Evolutionary conservation across 495 filamentous ascomycete species (phyloP), one percentile per base, ranked within the genome.

Genomic region (Aspergillus sclerotioniger): DNA sequence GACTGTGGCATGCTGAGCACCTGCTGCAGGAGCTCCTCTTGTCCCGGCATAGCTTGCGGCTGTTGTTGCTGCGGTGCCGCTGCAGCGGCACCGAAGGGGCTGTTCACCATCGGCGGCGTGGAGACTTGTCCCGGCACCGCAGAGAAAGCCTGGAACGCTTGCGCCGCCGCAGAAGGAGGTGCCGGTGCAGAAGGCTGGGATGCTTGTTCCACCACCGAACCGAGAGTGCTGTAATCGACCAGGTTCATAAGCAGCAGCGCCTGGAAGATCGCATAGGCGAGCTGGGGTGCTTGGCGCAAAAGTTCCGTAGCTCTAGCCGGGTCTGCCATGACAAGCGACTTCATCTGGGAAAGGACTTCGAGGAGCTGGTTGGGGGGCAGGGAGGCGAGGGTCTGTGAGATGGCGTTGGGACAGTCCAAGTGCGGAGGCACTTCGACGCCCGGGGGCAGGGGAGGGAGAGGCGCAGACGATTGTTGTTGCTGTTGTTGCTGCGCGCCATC

Each of bases 201-300:
- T 8, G 79, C 72, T 60, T 82, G 78, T 63, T 86, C 82, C 20
- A 88, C 77, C 21, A 88, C 80, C 9, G 77, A 75, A 25, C 77
- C 76, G 25, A 88, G 70, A 8, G 82, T 73, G 29, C 66, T 76
- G 32, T 83, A 80, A 63, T 94, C 91, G 53, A 99, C 94, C 8
- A 99, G 84, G 44, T 90, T 90, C 86, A 98, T 92, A 15, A 97
- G 81, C 0, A 99, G 83, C 4, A 99, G 79, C 6, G 92, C 89
- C 70, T 98, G 95, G 78, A 99, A 98, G 62, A 98, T 90, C 21
- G 94, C 95, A 64, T 96, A 98, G 43, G 89, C 85, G 20, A 99
- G 86, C 74, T 99, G 94, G 0, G 94, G 94, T 0, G 94, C 92
- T 73, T 92, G 87, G 56, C 85, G 79, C 20, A 99, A 82, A 44